Base-by-base conservation (phyloP, 2,329 filamentous ascomycete genomes). In the Dissoconium aciculare region DNA sequence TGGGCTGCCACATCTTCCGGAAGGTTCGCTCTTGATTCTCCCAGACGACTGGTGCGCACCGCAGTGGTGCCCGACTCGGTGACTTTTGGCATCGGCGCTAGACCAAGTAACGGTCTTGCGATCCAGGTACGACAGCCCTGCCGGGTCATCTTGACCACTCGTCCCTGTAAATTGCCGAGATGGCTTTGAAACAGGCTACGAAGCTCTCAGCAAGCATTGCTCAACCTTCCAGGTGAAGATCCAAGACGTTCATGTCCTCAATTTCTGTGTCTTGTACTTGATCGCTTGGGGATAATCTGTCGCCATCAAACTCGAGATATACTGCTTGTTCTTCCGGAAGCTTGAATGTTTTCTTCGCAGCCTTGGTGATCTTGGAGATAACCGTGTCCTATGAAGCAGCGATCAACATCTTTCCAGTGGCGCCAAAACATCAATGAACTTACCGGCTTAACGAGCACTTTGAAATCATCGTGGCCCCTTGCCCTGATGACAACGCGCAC, bases 221-320 rank as follows among this genome's bases (percentile, higher is more conserved):
- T 53, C 38, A 71, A 12, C 32, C 28, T 41, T 64, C 70, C 32
- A 84, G 54, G 41, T 77, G 65, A 13, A 89, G 78, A 53, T 92
- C 82, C 17, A 92, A 59, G 15, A 67, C 64, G 50, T 87, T 80
- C 59, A 74, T 64, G 45, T 91, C 78, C 27, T 71, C 71, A 24
- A 92, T 69, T 11, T 83, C 82, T 2, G 74, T 67, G 19, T 79
- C 72, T 26, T 62, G 62, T 27, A 89, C 63, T 2, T 64, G 68
- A 16, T 60, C 57, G 2, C 71, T 61, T 11, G 69, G 65, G 10
- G 75, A 68, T 15, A 91, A 57, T 27, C 60, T 58, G 30, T 85
- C 81, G 10, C 83, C 83, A 43, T 92, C 83, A 53, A 83, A 85
- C 42, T 66, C 62, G 8, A 92, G 58, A 21, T 65, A 63, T 3